Percentiles rank a stretch among this genome's conserved stretches.
phyloP scores from a whole-genome alignment of 1,284 basidiomycete genomes.

The Dichomitus squalens region DNA sequence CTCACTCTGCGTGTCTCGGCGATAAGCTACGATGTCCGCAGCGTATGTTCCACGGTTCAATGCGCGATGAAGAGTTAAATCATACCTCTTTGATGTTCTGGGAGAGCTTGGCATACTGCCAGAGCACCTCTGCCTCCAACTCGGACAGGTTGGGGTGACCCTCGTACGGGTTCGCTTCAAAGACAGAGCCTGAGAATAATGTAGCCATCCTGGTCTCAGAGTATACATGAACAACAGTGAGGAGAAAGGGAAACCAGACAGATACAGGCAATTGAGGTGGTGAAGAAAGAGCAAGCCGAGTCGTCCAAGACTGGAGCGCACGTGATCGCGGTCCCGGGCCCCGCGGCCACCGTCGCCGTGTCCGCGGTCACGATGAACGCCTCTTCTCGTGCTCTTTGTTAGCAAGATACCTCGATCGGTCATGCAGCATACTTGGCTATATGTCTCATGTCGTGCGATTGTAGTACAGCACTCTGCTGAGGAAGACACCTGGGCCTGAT shows the following conservation, averaged over 20 bases:
- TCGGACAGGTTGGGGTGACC: slow-evolving; percentile 57
- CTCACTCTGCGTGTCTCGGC: slow-evolving; percentile 59
- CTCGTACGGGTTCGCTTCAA: slow-evolving; percentile 67
- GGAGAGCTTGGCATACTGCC: slow-evolving; percentile 61
- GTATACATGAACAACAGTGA: not conserved
- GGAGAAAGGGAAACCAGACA: not conserved
- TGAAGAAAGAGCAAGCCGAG: not conserved
- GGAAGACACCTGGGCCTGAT: too few species aligned
- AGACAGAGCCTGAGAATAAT: slow-evolving; percentile 42
- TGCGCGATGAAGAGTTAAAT: not conserved
- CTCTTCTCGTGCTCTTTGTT: too few species aligned
- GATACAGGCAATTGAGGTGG: too few species aligned
- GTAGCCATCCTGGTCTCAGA: slow-evolving; percentile 22
- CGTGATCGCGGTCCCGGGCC: not conserved
- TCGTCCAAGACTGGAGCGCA: not conserved
- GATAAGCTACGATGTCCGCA: slow-evolving; percentile 45
- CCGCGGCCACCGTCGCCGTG: not conserved
- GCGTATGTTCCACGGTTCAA: not conserved
- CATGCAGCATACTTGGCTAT: too few species aligned
- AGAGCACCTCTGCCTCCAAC: slow-evolving; percentile 58
- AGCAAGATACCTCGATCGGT: too few species aligned
- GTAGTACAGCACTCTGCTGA: too few species aligned
- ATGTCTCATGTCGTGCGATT: too few species aligned
- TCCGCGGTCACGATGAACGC: too few species aligned
- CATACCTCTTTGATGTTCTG: slow-evolving; percentile 58